These are phyloP conservation scores for Mycocentrospora acerina DNA, from an alignment of 2,329 filamentous ascomycete genomes.

Conservation along the genomic window DNA sequence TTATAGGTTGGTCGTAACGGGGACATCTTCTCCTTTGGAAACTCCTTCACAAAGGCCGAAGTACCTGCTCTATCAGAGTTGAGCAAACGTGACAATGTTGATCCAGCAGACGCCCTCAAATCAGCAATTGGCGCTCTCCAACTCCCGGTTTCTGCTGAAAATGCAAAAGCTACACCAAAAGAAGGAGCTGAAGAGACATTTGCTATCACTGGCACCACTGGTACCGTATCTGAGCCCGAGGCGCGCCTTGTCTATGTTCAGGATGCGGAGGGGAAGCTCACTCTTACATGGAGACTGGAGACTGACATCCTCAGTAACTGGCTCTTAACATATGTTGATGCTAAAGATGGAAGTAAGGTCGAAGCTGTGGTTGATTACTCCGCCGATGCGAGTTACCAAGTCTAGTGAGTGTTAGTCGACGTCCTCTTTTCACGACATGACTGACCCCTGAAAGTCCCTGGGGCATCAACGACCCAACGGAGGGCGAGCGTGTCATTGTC, in stretches of 20 bases:
- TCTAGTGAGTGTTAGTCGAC: constrained; percentile 46
- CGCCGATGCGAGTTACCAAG: constrained; percentile 57
- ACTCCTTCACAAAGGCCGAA: constrained; percentile 46
- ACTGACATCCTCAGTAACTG: constrained; percentile 60
- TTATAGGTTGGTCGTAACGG: constrained; percentile 54
- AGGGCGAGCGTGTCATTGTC: constrained; percentile 46
- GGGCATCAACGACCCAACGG: constrained; percentile 53
- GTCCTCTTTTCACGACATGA: background rate
- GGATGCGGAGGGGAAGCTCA: constrained; percentile 50
- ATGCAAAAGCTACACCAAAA: constrained; percentile 43
- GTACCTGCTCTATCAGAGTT: constrained; percentile 16
- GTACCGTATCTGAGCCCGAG: constrained; percentile 55
- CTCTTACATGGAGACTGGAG: constrained; percentile 60
- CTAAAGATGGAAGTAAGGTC: constrained; percentile 49
- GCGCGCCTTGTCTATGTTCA: constrained; percentile 59
- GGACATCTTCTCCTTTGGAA: constrained; percentile 56
- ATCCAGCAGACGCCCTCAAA: constrained; percentile 49
- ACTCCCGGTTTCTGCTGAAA: constrained; percentile 46
- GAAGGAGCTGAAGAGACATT: constrained; percentile 40
- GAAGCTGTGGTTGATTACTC: constrained; percentile 61
- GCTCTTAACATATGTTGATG: constrained; percentile 61
- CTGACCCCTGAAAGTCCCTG: constrained; percentile 35
- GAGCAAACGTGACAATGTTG: constrained; percentile 46
- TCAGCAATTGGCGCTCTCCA: constrained; percentile 44
- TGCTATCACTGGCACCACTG: constrained; percentile 52